A percentile compares a stretch with the other conserved stretches of the same genome.
Conservation (phyloP, 2,329 filamentous ascomycete genomes). For the Neonectria ditissima region DNA sequence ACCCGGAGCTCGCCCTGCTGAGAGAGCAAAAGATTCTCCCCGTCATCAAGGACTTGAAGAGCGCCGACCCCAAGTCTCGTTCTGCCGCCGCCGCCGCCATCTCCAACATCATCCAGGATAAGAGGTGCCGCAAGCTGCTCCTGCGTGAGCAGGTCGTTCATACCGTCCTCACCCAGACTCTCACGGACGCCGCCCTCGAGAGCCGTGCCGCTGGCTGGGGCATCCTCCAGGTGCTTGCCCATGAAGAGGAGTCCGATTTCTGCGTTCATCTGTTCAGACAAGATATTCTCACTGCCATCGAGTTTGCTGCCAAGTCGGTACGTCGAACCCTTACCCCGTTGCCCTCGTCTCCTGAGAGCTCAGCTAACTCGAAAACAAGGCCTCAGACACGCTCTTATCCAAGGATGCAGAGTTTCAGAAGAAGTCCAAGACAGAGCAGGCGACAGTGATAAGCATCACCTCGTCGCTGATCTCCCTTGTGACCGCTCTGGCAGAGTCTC, state of each 20-base stretch:
- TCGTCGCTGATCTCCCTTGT: slow-evolving; percentile 66
- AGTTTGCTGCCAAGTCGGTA: slow-evolving; percentile 66
- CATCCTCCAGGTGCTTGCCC: slow-evolving; percentile 70
- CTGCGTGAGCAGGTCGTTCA: slow-evolving; percentile 75
- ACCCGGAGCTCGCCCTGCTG: slow-evolving; percentile 72
- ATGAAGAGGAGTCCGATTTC: slow-evolving; percentile 75
- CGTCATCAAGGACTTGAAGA: slow-evolving; percentile 70
- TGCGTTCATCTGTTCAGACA: slow-evolving; percentile 73
- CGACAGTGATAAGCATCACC: slow-evolving; percentile 65
- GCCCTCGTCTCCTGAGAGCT: background rate
- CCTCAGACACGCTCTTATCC: slow-evolving; percentile 57
- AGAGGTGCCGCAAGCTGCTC: slow-evolving; percentile 72
- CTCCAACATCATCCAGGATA: slow-evolving; percentile 71
- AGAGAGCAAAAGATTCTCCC: slow-evolving; percentile 73
- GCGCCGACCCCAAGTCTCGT: slow-evolving; percentile 68
- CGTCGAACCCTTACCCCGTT: slow-evolving; percentile 37
- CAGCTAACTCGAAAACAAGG: slow-evolving; percentile 46
- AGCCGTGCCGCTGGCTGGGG: slow-evolving; percentile 76
- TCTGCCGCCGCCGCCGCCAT: slow-evolving; percentile 70
- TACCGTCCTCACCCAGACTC: slow-evolving; percentile 71
- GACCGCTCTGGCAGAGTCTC: slow-evolving; percentile 66
- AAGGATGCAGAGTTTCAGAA: slow-evolving; percentile 59
- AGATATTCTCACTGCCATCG: slow-evolving; percentile 71
- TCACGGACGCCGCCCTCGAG: slow-evolving; percentile 72
- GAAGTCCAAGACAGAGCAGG: slow-evolving; percentile 64